Evolutionary conservation across 2,329 filamentous ascomycete genomes (phyloP), one percentile per base, ranked within the genome.

Genomic region (Apiospora aurea): DNA sequence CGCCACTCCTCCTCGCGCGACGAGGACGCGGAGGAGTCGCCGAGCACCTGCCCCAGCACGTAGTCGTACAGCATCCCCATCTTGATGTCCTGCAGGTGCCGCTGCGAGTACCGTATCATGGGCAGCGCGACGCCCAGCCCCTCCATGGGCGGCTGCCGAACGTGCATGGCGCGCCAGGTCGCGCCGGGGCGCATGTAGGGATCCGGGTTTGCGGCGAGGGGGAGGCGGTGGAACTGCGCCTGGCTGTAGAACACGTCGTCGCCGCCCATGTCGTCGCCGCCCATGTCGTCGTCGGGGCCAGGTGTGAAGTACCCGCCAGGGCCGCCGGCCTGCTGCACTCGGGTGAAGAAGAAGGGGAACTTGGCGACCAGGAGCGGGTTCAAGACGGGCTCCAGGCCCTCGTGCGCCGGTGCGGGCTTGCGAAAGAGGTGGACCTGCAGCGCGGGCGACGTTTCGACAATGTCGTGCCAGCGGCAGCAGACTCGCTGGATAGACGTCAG

Each of bases 41-140:
- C 18, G 46, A 18, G 21, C 7, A 49, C 18, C 1, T n/a, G 21
- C 7, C 18, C 57, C 16, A 68, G n/a, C 16, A 72, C 68, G 53
- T 70, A 29, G 44, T 72, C 71, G 71, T 72, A 72, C 43, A 72
- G 68, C 43, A 66, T 49, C 16, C 71, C 69, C 71, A 72, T 72
- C 4, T 49, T 24, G 24, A 72, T 21, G 18, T 57, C 43, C 18
- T 66, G 51, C 29, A 70, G 41, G 46, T 68, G 34, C 14, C 69
- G 16, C 24, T 67, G 29, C n/a, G 71, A 44, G 38, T 44, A 70
- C 11, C 64, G 43, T 18, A 34, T 46, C 41, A 61, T 61, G 41
- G 71, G 71, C 46, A 29, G 41, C 26, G 69, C 47, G 41, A 72
- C 71, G 24, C 71, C 71, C 43, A 72, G 46, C 44, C 24, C 38